phyloP scores from a whole-genome alignment of 1,284 basidiomycete species.

The Cryptococcus amylolentus region DNA sequence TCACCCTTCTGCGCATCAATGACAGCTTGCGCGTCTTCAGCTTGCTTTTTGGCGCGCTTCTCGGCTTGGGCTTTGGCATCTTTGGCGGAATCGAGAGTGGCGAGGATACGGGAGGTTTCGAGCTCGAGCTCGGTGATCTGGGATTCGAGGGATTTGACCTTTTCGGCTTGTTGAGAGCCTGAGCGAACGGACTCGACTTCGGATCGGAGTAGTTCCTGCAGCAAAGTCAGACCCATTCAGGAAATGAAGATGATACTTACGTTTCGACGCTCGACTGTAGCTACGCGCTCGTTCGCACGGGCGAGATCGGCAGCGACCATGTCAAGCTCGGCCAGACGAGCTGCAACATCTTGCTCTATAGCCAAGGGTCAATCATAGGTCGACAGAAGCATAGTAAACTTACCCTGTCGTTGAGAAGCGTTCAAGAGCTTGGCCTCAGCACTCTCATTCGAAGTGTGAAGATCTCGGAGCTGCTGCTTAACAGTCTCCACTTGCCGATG shows the following conservation, averaged over 20 bases:
- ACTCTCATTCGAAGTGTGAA: conserved; percentile 84
- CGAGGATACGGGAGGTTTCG: conserved; percentile 67
- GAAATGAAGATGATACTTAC: conserved; percentile 51
- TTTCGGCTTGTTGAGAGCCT: conserved; percentile 70
- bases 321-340: conserved; percentile 84
- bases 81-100: conserved; percentile 68
- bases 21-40: conserved; percentile 63
- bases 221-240: conserved; percentile 4
- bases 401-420: conserved; percentile 81
- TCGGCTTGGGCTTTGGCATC: conserved; percentile 57
- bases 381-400: conserved; percentile 9
- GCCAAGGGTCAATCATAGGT: conserved; percentile 5
- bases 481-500: conserved; percentile 78
- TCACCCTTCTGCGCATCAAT: conserved; percentile 60
- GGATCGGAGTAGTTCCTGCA: conserved; percentile 80
- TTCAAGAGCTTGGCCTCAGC: conserved; percentile 87
- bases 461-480: conserved; percentile 81
- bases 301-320: conserved; percentile 90
- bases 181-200: conserved; percentile 85
- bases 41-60: conserved; percentile 55
- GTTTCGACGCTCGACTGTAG: conserved; percentile 86
- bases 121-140: conserved; percentile 69
- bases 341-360: conserved; percentile 82
- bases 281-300: conserved; percentile 85
- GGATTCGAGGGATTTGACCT: conserved; percentile 65